Base-by-base conservation (phyloP, 164 flowering plant genomes). In the Echeveria elegans region DNA sequence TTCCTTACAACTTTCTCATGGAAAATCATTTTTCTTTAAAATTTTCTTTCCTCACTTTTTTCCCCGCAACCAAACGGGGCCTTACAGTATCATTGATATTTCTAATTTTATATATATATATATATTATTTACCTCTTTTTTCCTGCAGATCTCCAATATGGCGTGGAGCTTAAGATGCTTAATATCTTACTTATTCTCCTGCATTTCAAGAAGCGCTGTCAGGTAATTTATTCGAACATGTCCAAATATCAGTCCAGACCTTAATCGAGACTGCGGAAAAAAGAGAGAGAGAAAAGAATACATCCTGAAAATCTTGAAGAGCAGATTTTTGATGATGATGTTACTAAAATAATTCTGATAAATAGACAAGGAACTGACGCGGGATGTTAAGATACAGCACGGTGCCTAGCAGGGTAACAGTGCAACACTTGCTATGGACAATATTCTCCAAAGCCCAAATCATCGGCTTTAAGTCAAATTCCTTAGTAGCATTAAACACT, bases 221-320 rank as follows among this genome's bases (percentile, higher is more conserved):
- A 50, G 28, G 21, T 50, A 24, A n/a, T n/a, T 50, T 50, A 7
- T 50, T 50, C 26, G 58, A 26, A 26, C 0, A 50, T 19, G 58
- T 50, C 58, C 58, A 50, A 11, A 50, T 50, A 50, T 50, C 58
- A n/a, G 58, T 50, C 58, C 58, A 50, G 11, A 50, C 58, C 58
- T 50, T 50, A n/a, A 50, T 21, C 3, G 58, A 50, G 26, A 50
- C 58, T 50, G 58, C 58, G n/a, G n/a, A n/a, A n/a, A n/a, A n/a
- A n/a, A n/a, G n/a, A n/a, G n/a, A n/a, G n/a, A n/a, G n/a, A n/a
- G n/a, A 50, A 50, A n/a, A 19, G 21, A 50, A n/a, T 48, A 8
- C 28, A 50, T 21, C 24, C 24, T n/a, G 23, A 11, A 21, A 23
- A 50, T 5, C 21, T 50, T 7, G 9, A 50, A 50, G 28, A 50